A percentile compares a stretch with the other conserved stretches of the same genome.
phyloP scores from a whole-genome alignment of 2,329 filamentous ascomycete species.

The Fusarium lyarnte region DNA sequence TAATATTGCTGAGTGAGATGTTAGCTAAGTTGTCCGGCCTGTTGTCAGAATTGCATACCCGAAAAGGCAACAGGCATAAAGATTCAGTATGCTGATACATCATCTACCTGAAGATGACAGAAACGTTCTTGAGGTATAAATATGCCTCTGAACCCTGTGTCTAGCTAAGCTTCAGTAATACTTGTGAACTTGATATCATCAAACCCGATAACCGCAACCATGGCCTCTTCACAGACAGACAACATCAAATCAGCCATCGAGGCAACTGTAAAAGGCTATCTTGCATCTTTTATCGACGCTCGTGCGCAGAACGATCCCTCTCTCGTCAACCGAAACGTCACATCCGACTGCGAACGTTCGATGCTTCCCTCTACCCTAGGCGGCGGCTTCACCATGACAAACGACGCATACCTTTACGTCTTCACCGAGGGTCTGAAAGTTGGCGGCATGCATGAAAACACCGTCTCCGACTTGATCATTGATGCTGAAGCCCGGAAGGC shows the following conservation, averaged over 20 bases:
- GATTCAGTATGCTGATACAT: too few relatives aligned
- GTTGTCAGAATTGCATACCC: too few relatives aligned
- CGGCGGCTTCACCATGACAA: constrained; percentile 1
- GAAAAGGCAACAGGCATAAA: too few relatives aligned
- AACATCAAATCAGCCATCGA: constrained; percentile 15
- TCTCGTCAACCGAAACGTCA: constrained; percentile 6
- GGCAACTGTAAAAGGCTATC: neutral
- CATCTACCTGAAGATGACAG: too few relatives aligned
- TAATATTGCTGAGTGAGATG: neutral
- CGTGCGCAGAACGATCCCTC: constrained; percentile 1
- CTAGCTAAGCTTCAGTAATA: neutral
- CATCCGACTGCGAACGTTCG: constrained; percentile 1
- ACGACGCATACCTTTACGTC: constrained; percentile 6
- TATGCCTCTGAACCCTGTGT: rapidly evolving
- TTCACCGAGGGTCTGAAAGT: constrained; percentile 9
- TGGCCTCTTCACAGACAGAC: neutral
- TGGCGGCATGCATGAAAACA: neutral
- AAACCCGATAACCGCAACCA: neutral
- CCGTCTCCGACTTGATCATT: constrained; percentile 3
- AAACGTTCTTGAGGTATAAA: neutral
- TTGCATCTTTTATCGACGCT: constrained; percentile 14
- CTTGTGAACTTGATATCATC: neutral
- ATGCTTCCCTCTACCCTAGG: constrained; percentile 3
- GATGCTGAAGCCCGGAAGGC: constrained; percentile 14
- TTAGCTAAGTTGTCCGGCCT: neutral